phyloP scores from a whole-genome alignment of 2,329 filamentous ascomycete genomes.

The Ampelomyces quisqualis region DNA sequence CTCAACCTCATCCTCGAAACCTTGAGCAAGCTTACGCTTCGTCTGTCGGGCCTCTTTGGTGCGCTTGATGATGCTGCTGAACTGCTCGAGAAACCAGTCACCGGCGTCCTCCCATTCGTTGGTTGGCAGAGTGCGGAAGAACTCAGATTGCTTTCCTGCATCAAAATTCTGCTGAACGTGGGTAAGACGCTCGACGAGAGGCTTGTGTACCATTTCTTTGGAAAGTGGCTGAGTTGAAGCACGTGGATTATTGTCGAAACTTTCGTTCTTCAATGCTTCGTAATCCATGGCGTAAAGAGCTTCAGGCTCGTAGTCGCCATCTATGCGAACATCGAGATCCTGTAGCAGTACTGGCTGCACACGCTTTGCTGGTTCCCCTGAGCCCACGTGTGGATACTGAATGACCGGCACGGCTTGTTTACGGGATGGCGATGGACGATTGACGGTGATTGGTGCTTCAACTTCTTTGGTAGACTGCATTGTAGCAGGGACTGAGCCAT shows the following conservation, averaged over 20 bases:
- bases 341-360: conserved; percentile 9
- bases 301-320: conserved; percentile 50
- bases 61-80: conserved; percentile 52
- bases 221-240: conserved; percentile 14
- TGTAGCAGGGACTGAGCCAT: conserved; percentile 1
- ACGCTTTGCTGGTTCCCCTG: too few species aligned
- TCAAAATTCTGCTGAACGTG: conserved; percentile 28
- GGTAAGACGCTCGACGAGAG: conserved; percentile 33
- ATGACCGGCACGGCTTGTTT: conserved; percentile 8
- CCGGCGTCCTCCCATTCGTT: conserved; percentile 63
- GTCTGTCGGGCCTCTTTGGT: conserved; percentile 56
- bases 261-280: conserved; percentile 51
- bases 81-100: conserved; percentile 60
- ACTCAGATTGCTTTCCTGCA: conserved; percentile 46
- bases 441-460: too few species aligned
- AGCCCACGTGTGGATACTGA: too few species aligned
- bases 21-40: conserved; percentile 54
- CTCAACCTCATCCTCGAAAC: conserved; percentile 58
- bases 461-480: conserved; percentile 2
- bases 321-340: conserved; percentile 8
- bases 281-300: conserved; percentile 51
- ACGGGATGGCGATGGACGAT: conserved; percentile 3
- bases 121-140: conserved; percentile 56
- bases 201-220: conserved; percentile 28
- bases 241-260: conserved; percentile 49